These are phyloP conservation scores for Boletellus emodensis DNA, from an alignment of 768 basidiomycete genomes.

Conservation along the genomic window DNA sequence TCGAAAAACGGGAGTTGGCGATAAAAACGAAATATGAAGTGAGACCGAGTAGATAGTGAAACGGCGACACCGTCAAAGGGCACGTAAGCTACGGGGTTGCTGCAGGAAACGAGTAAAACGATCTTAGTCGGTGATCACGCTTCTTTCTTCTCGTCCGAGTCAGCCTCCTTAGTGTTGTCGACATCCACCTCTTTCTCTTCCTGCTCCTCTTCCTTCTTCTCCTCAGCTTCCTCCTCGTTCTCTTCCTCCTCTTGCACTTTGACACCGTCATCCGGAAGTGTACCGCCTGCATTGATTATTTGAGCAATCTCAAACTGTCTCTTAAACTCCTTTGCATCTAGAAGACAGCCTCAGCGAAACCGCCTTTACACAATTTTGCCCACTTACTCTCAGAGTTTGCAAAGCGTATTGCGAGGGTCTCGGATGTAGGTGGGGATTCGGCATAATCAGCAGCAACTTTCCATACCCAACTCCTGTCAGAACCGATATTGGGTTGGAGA, in stretches of 20 bases:
- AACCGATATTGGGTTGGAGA: conserved; percentile 96
- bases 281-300: conserved; percentile 49
- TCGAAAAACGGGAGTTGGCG: conserved; percentile 9
- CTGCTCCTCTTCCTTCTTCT: conserved; percentile 28
- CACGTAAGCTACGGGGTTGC: conserved; percentile 3
- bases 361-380: not conserved
- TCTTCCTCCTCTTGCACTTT: conserved; percentile 24
- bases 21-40: not conserved
- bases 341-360: conserved; percentile 33
- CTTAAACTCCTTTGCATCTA: conserved; percentile 83
- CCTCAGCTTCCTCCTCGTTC: conserved; percentile 26
- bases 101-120: conserved; percentile 4
- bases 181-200: conserved; percentile 22
- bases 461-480: conserved; percentile 99
- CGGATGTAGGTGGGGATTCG: conserved; percentile 82
- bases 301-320: conserved; percentile 82
- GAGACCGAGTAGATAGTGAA: conserved; percentile 3
- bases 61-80: conserved; percentile 3
- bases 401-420: conserved; percentile 97
- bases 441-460: conserved; percentile 95
- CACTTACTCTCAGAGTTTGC: conserved; percentile 91
- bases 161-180: conserved; percentile 34
- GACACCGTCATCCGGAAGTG: conserved; percentile 23
- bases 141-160: conserved; percentile 32
- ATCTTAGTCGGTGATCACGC: conserved; percentile 19